Evolutionary conservation across 306 rosid genomes (phyloP), one percentile per base, ranked within the genome.

Genomic region (Sesbania bispinosa): DNA sequence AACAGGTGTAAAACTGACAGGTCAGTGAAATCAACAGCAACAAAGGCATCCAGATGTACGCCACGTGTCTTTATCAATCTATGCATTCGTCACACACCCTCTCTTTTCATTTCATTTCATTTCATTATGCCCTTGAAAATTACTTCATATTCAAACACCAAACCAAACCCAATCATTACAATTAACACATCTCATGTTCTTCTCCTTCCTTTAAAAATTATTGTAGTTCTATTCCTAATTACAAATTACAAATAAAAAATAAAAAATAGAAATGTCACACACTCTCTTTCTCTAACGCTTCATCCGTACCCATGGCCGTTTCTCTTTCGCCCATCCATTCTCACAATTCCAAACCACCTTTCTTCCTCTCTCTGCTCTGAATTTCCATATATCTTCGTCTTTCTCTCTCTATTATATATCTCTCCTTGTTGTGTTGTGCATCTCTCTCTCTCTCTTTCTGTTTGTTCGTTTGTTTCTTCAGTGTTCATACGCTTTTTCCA

Each of bases 261-360:
- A 32, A 24, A 10, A 27, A 11, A 46, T 1, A 19, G 46, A 45
- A 19, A 57, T 42, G 45, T n/a, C 59, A 10, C 67, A 3, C 62
- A 13, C 24, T 47, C 54, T 58, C 38, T 33, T 13, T 52, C 18
- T 53, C 4, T 62, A 21, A 11, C 64, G 62, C 46, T 46, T 51
- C 75, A 58, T 26, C 55, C 51, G 52, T 62, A 64, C 71, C 51
- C 67, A 80, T 87, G 89, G 89, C 84, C 74, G 87, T 80, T 87
- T 78, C 79, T 45, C 60, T 80, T 45, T 57, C 51, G 68, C 64
- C 73, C 23, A 33, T 81, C 68, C 82, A 80, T 65, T 80, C 82
- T 70, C 77, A 75, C 77, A 68, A 73, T 62, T 77, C 84, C 70
- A 76, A 76, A 62, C 86, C 77, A 29, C 81, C 77, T 41, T 59